These are phyloP conservation scores for Salvia splendens DNA, from an alignment of 257 asterid genomes.

Conservation along the genomic window DNA sequence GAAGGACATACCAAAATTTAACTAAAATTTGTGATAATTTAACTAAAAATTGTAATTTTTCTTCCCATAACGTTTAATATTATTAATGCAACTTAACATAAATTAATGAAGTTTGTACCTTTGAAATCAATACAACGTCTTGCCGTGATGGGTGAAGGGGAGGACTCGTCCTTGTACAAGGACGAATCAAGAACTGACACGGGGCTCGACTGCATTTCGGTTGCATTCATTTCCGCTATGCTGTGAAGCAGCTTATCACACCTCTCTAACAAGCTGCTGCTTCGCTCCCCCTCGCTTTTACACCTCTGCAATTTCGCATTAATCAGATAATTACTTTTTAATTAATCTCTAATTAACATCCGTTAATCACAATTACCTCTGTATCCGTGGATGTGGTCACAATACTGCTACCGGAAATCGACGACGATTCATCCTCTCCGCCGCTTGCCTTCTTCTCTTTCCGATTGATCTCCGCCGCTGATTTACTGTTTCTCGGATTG, in stretches of 20 bases:
- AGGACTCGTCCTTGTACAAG: slow-evolving; percentile 77
- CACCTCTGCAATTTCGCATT: slow-evolving; percentile 48
- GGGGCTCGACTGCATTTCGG: slow-evolving; percentile 85
- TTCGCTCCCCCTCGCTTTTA: slow-evolving; percentile 64
- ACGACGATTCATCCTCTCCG: slow-evolving; percentile 78
- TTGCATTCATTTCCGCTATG: slow-evolving; percentile 76
- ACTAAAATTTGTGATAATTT: too few species aligned
- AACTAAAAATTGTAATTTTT: too few species aligned
- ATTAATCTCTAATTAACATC: slow-evolving; percentile 18
- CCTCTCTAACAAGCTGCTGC: slow-evolving; percentile 64
- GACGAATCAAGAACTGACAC: slow-evolving; percentile 95
- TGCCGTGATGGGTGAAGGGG: slow-evolving; percentile 73
- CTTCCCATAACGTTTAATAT: too few species aligned
- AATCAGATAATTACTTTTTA: not conserved
- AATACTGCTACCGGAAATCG: slow-evolving; percentile 68
- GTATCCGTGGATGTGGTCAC: slow-evolving; percentile 67
- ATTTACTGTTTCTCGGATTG: slow-evolving; percentile 53
- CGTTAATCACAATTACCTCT: slow-evolving; percentile 51
- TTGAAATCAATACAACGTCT: slow-evolving; percentile 71
- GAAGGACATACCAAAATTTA: too few species aligned
- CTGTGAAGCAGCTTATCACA: slow-evolving; percentile 90
- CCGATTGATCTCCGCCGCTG: slow-evolving; percentile 42
- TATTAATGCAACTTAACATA: too few species aligned
- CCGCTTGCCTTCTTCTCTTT: slow-evolving; percentile 47
- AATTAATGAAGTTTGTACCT: slow-evolving; percentile 44